Base-by-base conservation (phyloP, 225 moss, liverwort and hornwort genomes). In the Neckera pumila region DNA sequence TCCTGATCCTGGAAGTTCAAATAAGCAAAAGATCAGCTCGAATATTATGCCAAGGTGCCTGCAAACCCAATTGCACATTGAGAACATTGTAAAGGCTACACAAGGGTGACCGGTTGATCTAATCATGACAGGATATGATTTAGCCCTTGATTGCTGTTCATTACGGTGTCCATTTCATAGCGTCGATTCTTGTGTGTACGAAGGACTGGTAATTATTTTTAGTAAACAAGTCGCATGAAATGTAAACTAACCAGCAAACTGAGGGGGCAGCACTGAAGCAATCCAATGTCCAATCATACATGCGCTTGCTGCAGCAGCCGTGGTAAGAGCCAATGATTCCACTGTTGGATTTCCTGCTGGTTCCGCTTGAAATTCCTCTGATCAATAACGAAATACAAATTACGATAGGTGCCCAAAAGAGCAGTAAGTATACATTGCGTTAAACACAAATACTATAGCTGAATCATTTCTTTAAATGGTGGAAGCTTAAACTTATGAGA, bases 281-380 rank as follows among this genome's bases (percentile, higher is more conserved):
- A 99, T 89, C 87, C 92, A 89, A 80, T 95, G 89, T 78, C 98
- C 98, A 71, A 93, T 79, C 89, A 91, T 71, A 86, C 98, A 99
- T 81, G 98, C 95, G 40, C 91, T 88, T 82, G 95, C 92, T 73
- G 96, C 98, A 87, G 94, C 94, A 84, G 96, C 94, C 45, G 95
- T 81, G 33, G 97, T 96, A 84, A 97, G 92, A 40, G 96, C 94
- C 82, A 97, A 86, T 17, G 98, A 95, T 90, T 99, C 97, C 56
- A 96, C 97, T 34, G 94, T 95, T 58, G 98, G 93, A 34, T 90
- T 92, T 82, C 90, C 85, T 81, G 89, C 83, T 86, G 80, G 84
- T 76, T 84, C 80, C 76, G 89, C 86, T 85, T 72, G 85, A 79
- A 88, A 75, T 58, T 91, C 92, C 85, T 84, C 92, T 95, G 89